A percentile compares a stretch with the other conserved stretches of the same genome.
Conservation (phyloP, 2,329 filamentous ascomycete species). For the Pseudocercospora cruenta region DNA sequence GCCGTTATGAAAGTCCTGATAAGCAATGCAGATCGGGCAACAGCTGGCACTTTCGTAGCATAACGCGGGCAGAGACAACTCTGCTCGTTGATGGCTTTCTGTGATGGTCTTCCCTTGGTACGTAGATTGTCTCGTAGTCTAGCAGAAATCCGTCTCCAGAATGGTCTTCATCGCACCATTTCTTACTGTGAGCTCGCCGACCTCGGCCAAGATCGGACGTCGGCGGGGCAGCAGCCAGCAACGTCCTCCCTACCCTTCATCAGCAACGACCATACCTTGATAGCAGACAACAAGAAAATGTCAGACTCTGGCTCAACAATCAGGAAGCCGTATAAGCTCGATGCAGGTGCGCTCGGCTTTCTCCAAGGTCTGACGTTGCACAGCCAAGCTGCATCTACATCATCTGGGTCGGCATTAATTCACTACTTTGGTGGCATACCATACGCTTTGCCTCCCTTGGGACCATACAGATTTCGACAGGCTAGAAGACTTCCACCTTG, state of each 20-base stretch:
- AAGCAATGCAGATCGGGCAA: no score
- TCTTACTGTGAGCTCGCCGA: not conserved
- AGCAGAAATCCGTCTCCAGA: not conserved
- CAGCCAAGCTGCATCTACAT: constrained; percentile 13
- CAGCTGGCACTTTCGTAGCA: no score
- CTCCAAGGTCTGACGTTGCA: constrained; percentile 55
- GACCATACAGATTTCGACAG: constrained; percentile 53
- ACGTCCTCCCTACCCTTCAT: not conserved
- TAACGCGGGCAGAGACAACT: no score
- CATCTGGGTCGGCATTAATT: constrained; percentile 39
- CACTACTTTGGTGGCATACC: constrained; percentile 61
- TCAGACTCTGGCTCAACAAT: not conserved
- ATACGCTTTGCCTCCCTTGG: constrained; percentile 57
- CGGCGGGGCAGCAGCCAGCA: not conserved
- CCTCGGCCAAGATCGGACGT: not conserved
- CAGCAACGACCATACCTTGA: not conserved
- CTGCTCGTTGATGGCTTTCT: no score
- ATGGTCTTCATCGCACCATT: not conserved
- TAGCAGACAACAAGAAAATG: not conserved
- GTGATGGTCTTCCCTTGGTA: not conserved
- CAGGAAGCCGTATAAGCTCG: constrained; percentile 34
- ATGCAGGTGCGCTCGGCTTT: constrained; percentile 51
- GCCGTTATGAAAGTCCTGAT: no score
- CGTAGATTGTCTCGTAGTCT: not conserved
- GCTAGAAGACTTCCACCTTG: constrained; percentile 52